phyloP scores from a whole-genome alignment of 371 early-diverging fungal species.

The Capniomyces stellatus region DNA sequence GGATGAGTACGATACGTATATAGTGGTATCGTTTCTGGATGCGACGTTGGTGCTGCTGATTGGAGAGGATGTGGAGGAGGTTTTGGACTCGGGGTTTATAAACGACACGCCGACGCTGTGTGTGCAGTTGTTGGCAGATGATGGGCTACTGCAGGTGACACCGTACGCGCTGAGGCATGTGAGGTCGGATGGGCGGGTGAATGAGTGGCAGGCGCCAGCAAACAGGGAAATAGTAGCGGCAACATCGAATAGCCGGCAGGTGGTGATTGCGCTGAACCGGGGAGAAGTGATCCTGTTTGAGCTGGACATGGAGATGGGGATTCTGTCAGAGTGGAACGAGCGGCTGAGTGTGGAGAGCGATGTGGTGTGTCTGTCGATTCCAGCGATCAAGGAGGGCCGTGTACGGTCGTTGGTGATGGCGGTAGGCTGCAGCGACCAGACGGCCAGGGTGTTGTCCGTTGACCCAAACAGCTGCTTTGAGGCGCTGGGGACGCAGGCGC shows the following conservation, averaged over 20 bases:
- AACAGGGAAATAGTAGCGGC: constrained; percentile 50
- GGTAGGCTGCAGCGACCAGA: constrained; percentile 80
- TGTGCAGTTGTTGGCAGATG: constrained; percentile 71
- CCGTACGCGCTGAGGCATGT: constrained; percentile 82
- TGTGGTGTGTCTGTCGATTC: constrained; percentile 57
- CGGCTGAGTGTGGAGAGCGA: constrained; percentile 49
- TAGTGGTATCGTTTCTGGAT: constrained; percentile 83
- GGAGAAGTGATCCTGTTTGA: constrained; percentile 87
- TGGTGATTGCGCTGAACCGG: constrained; percentile 63
- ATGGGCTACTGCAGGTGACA: constrained; percentile 76
- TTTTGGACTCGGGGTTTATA: constrained; percentile 72
- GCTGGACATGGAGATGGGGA: constrained; percentile 59
- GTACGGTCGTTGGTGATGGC: constrained; percentile 64
- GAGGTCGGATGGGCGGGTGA: constrained; percentile 63
- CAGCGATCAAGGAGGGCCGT: constrained; percentile 65
- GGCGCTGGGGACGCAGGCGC: constrained; percentile 61
- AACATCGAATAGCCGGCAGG: constrained; percentile 64
- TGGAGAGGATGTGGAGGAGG: constrained; percentile 91
- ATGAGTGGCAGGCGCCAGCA: constrained; percentile 84
- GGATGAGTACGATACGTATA: constrained; percentile 60
- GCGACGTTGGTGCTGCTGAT: constrained; percentile 83
- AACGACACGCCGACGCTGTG: constrained; percentile 61
- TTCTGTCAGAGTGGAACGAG: constrained; percentile 69
- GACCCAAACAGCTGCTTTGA: constrained; percentile 66
- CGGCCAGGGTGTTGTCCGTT: constrained; percentile 72